Base-by-base conservation (phyloP, 2,329 filamentous ascomycete genomes). In the Xylaria digitata region DNA sequence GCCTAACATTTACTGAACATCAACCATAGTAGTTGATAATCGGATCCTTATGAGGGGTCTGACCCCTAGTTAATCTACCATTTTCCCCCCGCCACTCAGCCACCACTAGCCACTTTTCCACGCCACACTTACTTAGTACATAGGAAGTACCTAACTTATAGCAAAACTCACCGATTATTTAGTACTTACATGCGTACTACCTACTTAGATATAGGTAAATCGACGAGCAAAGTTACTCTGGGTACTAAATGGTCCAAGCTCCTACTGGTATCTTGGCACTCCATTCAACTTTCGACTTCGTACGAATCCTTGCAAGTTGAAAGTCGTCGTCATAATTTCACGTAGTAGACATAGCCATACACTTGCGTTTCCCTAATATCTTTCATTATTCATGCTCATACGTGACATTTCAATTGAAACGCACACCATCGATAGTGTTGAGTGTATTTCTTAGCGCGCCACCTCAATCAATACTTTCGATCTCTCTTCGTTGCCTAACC, bases 281-380 rank as follows among this genome's bases (percentile, higher is more conserved):
- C 45, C 61, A 63, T 48, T 26, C 11, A 9, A 15, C 6, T 54
- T 26, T 26, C 26, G 21, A 49, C 56, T 49, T 61, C 40, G 63
- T 15, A 11, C 45, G 53, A 43, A 55, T 43, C 37, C 37, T 55
- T 43, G 37, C 34, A 43, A n/a, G 15, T 26, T 30, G 15, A 65
- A 61, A 65, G 50, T 67, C 68, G 67, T 74, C 72, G 72, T 74
- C 73, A 72, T 71, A 65, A 49, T 40, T 61, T 43, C 68, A 71
- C 70, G 63, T 62, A 61, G 56, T 48, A 65, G 32, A 56, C 65
- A 68, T 71, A 71, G 58, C 69, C 63, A 63, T 67, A 21, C 13
- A 62, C 26, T 56, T 26, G 26, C 60, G 15, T 61, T 60, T 43
- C 13, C 15, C 23, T 55, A 15, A 56, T 66, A 43, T 54, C 64